Evolutionary conservation across 345 rosid species (phyloP).

Genomic region (Populus ilicifolia): DNA sequence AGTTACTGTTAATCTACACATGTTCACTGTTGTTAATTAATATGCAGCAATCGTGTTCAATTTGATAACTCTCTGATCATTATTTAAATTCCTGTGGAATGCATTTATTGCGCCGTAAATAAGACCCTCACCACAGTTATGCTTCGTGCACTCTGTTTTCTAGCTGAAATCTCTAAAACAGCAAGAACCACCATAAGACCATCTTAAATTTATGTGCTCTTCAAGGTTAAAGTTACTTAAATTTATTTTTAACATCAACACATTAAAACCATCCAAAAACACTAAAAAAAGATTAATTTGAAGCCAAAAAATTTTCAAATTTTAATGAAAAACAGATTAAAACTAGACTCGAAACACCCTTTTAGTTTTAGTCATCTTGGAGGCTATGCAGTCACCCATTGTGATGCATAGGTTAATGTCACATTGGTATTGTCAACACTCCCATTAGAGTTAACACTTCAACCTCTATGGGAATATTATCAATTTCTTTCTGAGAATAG

Average conservation of each 20-base stretch:
- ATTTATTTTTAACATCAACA: too few species aligned
- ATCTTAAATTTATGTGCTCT: not conserved
- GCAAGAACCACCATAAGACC: not conserved
- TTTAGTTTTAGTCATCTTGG: not conserved
- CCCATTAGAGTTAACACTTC: not conserved
- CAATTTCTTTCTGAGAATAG: too few species aligned
- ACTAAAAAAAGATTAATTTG: too few species aligned
- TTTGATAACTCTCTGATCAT: not conserved
- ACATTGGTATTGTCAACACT: too few species aligned
- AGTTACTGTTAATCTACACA: not conserved
- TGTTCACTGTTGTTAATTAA: not conserved
- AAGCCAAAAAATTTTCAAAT: too few species aligned
- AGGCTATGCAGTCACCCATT: not conserved
- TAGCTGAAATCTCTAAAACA: not conserved
- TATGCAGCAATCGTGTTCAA: not conserved
- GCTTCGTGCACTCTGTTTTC: not conserved
- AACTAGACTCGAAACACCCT: too few species aligned
- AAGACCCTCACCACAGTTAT: not conserved
- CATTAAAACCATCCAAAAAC: too few species aligned
- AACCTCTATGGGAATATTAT: not conserved
- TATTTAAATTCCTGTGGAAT: too few species aligned
- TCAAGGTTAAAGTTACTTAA: too few species aligned
- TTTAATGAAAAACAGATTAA: too few species aligned
- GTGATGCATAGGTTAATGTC: not conserved
- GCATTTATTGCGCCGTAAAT: not conserved